Conservation (phyloP, 139 green algal genomes). For the Coccomyxa sp. region DNA sequence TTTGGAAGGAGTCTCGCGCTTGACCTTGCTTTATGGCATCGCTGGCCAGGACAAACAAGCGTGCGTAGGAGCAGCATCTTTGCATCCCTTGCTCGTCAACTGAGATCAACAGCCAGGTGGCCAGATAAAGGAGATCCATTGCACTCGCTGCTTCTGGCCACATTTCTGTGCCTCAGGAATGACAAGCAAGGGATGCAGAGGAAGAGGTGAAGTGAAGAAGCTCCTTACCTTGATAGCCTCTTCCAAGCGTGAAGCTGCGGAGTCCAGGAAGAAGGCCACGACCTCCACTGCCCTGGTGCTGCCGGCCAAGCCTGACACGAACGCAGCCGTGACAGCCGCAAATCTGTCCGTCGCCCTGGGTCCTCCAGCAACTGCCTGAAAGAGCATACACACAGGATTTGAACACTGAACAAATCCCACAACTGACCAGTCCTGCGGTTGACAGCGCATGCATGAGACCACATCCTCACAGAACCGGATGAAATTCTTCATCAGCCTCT, state of each 20-base stretch:
- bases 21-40: too few species aligned
- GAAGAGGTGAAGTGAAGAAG: too few species aligned
- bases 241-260: slow-evolving; percentile 12
- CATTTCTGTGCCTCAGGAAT: too few species aligned
- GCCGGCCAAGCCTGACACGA: slow-evolving; percentile 59
- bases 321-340: slow-evolving; percentile 57
- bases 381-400: neutral
- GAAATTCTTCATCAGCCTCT: neutral
- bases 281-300: slow-evolving; percentile 20
- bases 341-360: slow-evolving; percentile 72
- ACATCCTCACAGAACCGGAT: too few species aligned
- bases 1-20: too few species aligned
- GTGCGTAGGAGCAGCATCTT: too few species aligned
- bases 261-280: neutral
- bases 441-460: neutral
- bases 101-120: too few species aligned
- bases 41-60: too few species aligned
- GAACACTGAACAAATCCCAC: neutral
- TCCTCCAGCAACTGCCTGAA: slow-evolving; percentile 56
- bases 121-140: too few species aligned
- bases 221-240: neutral
- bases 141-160: too few species aligned
- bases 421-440: neutral
- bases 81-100: too few species aligned
- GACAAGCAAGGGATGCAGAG: too few species aligned